phyloP scores from a whole-genome alignment of 306 rosid species.

The Lotus japonicus region DNA sequence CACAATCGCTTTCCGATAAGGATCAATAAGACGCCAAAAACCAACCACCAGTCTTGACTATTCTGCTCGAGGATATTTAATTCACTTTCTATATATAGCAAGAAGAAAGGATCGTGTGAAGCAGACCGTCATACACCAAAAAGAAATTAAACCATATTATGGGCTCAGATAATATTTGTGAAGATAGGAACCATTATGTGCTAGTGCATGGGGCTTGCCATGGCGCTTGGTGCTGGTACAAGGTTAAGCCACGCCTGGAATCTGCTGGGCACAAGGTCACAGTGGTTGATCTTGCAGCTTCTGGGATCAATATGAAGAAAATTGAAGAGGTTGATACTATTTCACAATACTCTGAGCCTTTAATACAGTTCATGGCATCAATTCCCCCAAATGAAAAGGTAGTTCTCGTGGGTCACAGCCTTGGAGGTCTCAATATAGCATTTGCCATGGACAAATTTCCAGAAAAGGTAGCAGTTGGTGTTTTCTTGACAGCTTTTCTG shows the following conservation, averaged over 20 bases:
- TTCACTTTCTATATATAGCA: too few species aligned
- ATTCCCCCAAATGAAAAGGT: constrained; percentile 45
- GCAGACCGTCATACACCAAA: too few species aligned
- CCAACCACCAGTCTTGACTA: too few species aligned
- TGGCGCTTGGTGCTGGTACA: constrained; percentile 84
- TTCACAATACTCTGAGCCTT: constrained; percentile 41
- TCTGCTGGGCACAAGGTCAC: constrained; percentile 39
- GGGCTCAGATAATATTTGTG: too few species aligned
- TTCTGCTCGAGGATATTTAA: too few species aligned
- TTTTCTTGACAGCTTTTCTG: constrained; percentile 52
- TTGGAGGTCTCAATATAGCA: constrained; percentile 61
- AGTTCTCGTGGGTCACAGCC: constrained; percentile 65
- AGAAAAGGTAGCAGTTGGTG: constrained; percentile 38
- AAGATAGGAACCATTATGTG: constrained; percentile 37
- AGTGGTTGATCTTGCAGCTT: constrained; percentile 44
- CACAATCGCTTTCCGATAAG: too few species aligned
- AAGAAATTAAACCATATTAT: too few species aligned
- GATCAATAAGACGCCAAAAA: too few species aligned
- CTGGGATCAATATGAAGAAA: constrained; percentile 38
- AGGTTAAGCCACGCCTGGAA: constrained; percentile 53
- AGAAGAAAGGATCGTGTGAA: too few species aligned
- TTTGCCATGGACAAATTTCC: constrained; percentile 64
- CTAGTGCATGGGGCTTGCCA: constrained; percentile 77
- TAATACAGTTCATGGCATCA: constrained; percentile 40
- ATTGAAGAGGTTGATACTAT: constrained; percentile 41